Conservation (phyloP, 495 filamentous ascomycete species). For the Lophium mytilinum region DNA sequence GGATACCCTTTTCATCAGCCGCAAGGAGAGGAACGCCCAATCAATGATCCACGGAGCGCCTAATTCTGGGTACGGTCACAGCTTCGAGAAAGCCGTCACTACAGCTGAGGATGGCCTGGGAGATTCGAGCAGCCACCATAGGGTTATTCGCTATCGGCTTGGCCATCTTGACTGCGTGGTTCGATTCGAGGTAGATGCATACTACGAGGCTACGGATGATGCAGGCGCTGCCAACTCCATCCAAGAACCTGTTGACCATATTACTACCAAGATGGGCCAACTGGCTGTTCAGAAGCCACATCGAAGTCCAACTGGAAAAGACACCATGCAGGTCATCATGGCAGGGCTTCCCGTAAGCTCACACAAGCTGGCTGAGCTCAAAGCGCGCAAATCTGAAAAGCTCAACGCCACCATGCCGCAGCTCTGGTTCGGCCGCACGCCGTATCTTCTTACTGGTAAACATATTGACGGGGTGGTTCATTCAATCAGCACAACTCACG, state of each 20-base stretch:
- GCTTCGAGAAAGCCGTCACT: slow-evolving; percentile 1
- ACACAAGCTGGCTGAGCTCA: slow-evolving; percentile 1
- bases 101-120: background rate
- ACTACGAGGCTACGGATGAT: background rate
- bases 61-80: slow-evolving; percentile 2
- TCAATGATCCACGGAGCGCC: background rate
- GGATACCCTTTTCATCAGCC: slow-evolving; percentile 1
- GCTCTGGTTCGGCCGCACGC: background rate
- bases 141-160: background rate
- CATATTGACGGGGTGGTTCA: background rate
- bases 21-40: background rate
- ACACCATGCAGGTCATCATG: background rate
- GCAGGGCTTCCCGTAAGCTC: background rate
- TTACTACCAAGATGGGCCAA: background rate
- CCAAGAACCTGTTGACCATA: background rate
- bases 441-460: background rate
- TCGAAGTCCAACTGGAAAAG: background rate
- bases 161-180: slow-evolving; percentile 1
- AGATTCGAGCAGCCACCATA: background rate
- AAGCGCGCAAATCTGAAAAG: background rate
- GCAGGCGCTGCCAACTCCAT: background rate
- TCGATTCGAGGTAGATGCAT: slow-evolving; percentile 4
- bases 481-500: background rate
- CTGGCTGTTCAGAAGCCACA: background rate
- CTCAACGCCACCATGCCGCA: background rate